A percentile compares a stretch with the other conserved stretches of the same genome.
phyloP scores from a whole-genome alignment of 2,329 filamentous ascomycete genomes.

The Exophiala spinifera region DNA sequence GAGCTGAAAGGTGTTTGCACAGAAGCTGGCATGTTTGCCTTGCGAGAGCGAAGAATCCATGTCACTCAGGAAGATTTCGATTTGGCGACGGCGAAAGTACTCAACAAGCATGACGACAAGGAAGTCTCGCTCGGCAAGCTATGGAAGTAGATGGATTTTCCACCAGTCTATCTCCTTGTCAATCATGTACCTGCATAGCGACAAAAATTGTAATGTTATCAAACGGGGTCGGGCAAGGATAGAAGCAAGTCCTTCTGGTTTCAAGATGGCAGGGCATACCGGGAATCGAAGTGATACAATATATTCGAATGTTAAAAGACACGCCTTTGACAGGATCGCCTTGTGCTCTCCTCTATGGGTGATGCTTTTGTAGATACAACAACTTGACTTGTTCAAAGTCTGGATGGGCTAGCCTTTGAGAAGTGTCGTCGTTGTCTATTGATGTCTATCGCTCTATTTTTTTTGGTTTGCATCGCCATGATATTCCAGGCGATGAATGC shows the following conservation, averaged over 20 bases:
- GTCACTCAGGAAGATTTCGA: constrained; percentile 99
- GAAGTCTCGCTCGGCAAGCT: constrained; percentile 86
- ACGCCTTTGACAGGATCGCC: no score
- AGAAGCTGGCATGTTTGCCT: constrained; percentile 96
- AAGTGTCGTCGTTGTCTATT: constrained; percentile 2
- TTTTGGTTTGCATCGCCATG: neutral
- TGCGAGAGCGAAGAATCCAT: constrained; percentile 92
- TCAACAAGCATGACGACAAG: constrained; percentile 99
- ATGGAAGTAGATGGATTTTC: constrained; percentile 59
- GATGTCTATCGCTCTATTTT: constrained; percentile 10
- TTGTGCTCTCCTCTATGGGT: no score
- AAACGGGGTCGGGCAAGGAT: constrained; percentile 5
- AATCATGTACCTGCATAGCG: constrained; percentile 13
- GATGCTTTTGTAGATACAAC: no score
- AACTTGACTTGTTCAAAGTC: neutral
- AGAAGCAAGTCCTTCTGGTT: neutral
- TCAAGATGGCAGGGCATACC: neutral
- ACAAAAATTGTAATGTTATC: constrained; percentile 16
- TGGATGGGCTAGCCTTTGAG: neutral
- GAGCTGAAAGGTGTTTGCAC: constrained; percentile 99
- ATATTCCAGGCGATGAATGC: neutral
- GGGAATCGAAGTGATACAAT: neutral
- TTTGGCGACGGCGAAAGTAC: constrained; percentile 94
- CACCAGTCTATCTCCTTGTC: neutral
- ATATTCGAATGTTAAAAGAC: constrained; percentile 1